Evolutionary conservation across 169 alveolate species (phyloP).

Genomic region (Sarcocystis neurona): DNA sequence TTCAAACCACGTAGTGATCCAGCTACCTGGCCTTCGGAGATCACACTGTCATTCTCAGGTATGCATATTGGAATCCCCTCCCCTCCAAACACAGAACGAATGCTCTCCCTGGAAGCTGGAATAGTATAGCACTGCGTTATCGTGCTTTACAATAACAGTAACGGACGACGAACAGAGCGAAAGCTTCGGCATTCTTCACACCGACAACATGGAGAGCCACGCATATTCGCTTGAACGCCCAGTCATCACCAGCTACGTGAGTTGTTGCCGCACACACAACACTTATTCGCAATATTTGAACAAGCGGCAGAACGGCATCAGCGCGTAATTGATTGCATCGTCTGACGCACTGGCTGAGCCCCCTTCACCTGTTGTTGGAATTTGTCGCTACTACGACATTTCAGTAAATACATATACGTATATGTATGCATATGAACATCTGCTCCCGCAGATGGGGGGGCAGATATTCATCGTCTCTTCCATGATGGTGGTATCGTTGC

Average conservation of each 20-base stretch:
- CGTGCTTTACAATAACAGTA: neutral
- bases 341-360: too few species aligned
- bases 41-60: slow-evolving; percentile 56
- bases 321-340: too few species aligned
- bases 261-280: neutral
- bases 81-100: neutral
- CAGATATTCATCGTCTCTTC: too few species aligned
- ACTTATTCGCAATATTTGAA: neutral
- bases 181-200: slow-evolving; percentile 43
- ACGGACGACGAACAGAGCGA: slow-evolving; percentile 52
- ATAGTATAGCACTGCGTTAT: too few species aligned
- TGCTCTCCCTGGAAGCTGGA: too few species aligned
- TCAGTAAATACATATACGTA: too few species aligned
- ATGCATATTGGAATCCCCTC: neutral
- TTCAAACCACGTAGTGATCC: slow-evolving; percentile 66
- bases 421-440: too few species aligned
- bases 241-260: slow-evolving; percentile 43
- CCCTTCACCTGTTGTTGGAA: too few species aligned
- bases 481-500: too few species aligned
- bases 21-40: slow-evolving; percentile 64
- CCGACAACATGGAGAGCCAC: slow-evolving; percentile 52
- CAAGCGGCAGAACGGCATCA: too few species aligned
- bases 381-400: too few species aligned
- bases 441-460: too few species aligned
- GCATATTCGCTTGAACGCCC: slow-evolving; percentile 35